A percentile compares a stretch with the other conserved stretches of the same genome.
These are phyloP conservation scores for Phalaenopsis equestris DNA, from an alignment of 106 monocot species.

Conservation along the genomic window DNA sequence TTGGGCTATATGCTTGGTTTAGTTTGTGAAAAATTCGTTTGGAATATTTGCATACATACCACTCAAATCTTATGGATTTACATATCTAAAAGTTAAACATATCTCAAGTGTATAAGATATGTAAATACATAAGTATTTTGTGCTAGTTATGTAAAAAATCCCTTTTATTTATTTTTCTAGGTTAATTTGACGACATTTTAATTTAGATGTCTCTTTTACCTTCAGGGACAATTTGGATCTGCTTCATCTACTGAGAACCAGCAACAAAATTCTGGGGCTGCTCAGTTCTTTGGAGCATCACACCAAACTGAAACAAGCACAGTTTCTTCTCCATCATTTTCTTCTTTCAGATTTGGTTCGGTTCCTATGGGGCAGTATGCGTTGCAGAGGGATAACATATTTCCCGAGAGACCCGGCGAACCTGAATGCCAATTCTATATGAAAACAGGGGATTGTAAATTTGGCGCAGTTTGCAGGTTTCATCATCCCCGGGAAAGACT, in stretches of 20 bases:
- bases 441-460: conserved; percentile 99
- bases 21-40: too few species aligned
- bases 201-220: not conserved
- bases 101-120: too few species aligned
- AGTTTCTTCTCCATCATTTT: conserved; percentile 46
- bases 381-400: conserved; percentile 63
- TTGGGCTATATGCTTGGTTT: too few species aligned
- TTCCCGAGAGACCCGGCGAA: conserved; percentile 92
- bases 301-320: conserved; percentile 45
- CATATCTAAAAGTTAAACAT: too few species aligned
- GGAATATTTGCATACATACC: too few species aligned
- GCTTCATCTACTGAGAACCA: conserved; percentile 64
- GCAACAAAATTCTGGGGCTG: conserved; percentile 32
- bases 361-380: conserved; percentile 54
- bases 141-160: too few species aligned
- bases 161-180: not conserved
- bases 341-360: conserved; percentile 56
- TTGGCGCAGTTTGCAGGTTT: conserved; percentile 86
- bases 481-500: conserved; percentile 89
- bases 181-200: not conserved
- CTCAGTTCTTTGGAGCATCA: conserved; percentile 44
- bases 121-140: too few species aligned
- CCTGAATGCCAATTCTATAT: conserved; percentile 96
- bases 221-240: conserved; percentile 72
- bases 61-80: too few species aligned